phyloP scores from a whole-genome alignment of 2,329 filamentous ascomycete species.

The Colletotrichum camelliae region DNA sequence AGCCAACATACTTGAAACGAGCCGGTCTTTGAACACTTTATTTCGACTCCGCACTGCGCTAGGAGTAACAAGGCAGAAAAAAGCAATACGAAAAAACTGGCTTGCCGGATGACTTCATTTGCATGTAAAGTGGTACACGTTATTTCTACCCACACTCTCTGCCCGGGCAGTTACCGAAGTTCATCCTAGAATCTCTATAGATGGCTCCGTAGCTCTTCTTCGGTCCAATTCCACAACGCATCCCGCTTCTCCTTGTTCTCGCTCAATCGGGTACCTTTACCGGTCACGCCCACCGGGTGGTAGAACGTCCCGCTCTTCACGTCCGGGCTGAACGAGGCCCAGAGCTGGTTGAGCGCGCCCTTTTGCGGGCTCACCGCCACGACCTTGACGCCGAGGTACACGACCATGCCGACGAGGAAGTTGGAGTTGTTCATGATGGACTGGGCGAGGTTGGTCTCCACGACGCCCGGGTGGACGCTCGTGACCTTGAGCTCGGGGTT shows the following conservation, averaged over 20 bases:
- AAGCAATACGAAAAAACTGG: not conserved
- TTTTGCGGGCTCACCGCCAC: slow-evolving; percentile 27
- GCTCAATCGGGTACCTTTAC: slow-evolving; percentile 24
- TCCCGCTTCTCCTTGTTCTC: slow-evolving; percentile 30
- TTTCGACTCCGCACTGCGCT: not conserved
- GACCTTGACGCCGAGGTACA: slow-evolving; percentile 82
- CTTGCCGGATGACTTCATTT: not conserved
- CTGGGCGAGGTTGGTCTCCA: slow-evolving; percentile 30
- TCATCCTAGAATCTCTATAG: not conserved
- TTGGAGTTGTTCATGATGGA: slow-evolving; percentile 78
- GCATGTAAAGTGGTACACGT: not conserved
- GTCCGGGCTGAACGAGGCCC: slow-evolving; percentile 32
- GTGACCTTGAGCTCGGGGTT: slow-evolving; percentile 31
- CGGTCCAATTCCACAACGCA: slow-evolving; percentile 41
- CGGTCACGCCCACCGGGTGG: slow-evolving; percentile 34
- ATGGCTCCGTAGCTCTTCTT: slow-evolving; percentile 31
- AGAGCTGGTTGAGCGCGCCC: slow-evolving; percentile 30
- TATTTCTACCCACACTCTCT: not conserved
- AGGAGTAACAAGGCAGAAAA: not conserved
- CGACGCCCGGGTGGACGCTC: slow-evolving; percentile 34
- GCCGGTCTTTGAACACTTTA: not conserved
- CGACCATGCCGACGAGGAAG: slow-evolving; percentile 99
- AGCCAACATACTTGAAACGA: slow-evolving; percentile 5
- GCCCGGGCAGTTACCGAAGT: not conserved
- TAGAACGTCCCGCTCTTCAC: slow-evolving; percentile 35